Evolutionary conservation across 257 asterid genomes (phyloP), one percentile per base, ranked within the genome.

Genomic region (Scutellaria barbata): DNA sequence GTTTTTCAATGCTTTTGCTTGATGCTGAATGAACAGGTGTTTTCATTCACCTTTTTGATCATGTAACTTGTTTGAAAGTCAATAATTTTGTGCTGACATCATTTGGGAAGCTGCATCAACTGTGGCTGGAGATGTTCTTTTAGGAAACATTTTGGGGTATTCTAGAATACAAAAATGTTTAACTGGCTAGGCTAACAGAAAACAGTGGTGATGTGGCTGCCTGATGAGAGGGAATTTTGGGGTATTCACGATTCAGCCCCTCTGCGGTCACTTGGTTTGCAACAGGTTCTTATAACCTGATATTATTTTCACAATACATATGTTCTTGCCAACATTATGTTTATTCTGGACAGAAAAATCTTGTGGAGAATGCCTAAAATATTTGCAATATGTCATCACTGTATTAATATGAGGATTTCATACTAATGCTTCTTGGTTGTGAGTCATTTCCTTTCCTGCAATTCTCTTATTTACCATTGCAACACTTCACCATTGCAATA

Each of bases 201-300:
- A 81, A 94, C 99, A 0, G 96, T 94, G 81, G 96, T 94, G 22
- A 87, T 94, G 80, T 94, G 99, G 99, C 78, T 94, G 80, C 88
- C 93, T 10, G 94, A 91, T 48, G 96, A 94, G n/a, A 92, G 86
- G 77, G 99, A 94, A 69, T 94, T 94, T 74, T 94, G 99, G 99
- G 84, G 87, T 66, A 82, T 91, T 73, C 95, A 91, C 54, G 81
- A 81, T 6, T 80, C 93, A 3, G 91, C 96, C 76, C 95, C 95
- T 72, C 96, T 94, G 68, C 86, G 83, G 53, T 92, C 95, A 17
- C 76, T 83, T 43, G 99, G 99, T 10, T 78, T 94, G n/a, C n/a
- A n/a, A n/a, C n/a, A n/a, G n/a, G n/a, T n/a, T n/a, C n/a, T n/a
- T n/a, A n/a, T n/a, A n/a, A n/a, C n/a, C n/a, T n/a, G n/a, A n/a